phyloP scores from a whole-genome alignment of 139 green algal genomes.

The Micromonas pusilla region DNA sequence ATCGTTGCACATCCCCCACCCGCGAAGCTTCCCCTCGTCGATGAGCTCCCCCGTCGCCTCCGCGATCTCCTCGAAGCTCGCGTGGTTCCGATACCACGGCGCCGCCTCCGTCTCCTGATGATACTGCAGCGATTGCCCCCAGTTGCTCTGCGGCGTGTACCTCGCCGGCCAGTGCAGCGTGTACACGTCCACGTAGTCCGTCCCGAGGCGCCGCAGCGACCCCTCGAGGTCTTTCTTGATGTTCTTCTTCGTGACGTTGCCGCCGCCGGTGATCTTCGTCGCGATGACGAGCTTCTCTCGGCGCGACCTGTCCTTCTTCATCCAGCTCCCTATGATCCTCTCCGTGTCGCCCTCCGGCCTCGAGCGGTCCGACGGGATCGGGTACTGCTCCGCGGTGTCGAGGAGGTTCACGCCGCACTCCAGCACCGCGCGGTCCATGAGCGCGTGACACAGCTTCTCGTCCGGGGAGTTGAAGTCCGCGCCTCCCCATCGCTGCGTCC shows the following conservation, averaged over 20 bases:
- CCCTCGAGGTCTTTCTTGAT: constrained; percentile 32
- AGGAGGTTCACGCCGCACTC: constrained; percentile 31
- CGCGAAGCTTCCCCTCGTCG: constrained; percentile 57
- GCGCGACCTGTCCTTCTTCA: constrained; percentile 23
- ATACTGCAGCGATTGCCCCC: constrained; percentile 31
- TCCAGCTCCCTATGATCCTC: constrained; percentile 36
- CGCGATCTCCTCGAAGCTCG: constrained; percentile 33
- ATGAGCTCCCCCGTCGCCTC: constrained; percentile 56
- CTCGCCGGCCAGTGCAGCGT: constrained; percentile 50
- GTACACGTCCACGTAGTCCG: constrained; percentile 35
- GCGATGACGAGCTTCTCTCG: constrained; percentile 33
- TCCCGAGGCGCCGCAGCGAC: constrained; percentile 21
- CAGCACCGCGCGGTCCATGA: constrained; percentile 29
- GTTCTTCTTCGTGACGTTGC: constrained; percentile 29
- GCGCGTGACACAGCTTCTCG: constrained; percentile 24
- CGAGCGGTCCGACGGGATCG: constrained; percentile 28
- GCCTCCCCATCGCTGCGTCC: constrained; percentile 28
- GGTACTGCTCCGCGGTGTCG: constrained; percentile 41
- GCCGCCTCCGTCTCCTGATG: constrained; percentile 22
- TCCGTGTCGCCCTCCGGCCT: constrained; percentile 28
- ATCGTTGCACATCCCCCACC: constrained; percentile 74
- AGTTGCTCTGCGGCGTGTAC: constrained; percentile 56
- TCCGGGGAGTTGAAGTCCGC: constrained; percentile 33
- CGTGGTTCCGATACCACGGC: constrained; percentile 6
- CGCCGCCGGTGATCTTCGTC: constrained; percentile 32